Base-by-base conservation (phyloP, 768 basidiomycete genomes). In the Leucosporidium scottii region DNA sequence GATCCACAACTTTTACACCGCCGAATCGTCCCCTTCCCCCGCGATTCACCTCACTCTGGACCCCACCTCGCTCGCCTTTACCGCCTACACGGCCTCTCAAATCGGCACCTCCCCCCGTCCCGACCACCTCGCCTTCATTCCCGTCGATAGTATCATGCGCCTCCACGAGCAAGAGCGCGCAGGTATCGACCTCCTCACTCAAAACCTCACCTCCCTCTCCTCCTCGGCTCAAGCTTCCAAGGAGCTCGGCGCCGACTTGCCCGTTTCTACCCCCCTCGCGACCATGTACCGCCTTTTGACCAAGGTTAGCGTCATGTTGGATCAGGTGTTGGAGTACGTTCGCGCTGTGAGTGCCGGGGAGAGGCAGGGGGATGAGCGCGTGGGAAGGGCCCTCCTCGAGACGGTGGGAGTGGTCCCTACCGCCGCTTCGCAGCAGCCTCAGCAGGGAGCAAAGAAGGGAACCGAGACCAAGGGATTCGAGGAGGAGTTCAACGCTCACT, bases 1-100 rank as follows among this genome's bases (percentile, higher is more conserved):
- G 73, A 93, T 98, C 76, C 94, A 97, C 83, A 92, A 93, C 79
- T 96, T 96, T 81, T 98, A 96, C 79, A 86, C 90, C 50, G 87
- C 90, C 83, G 92, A 97, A 79, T 91, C 91, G 8, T 82, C 85
- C 0, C 90, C 92, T 4, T 85, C 88, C 77, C 90, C 87, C 39
- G 92, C 94, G 4, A 85, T 98, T 58, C 93, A 97, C 78, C 82
- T 98, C 63, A 87, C 92, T 7, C 81, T 98, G 48, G 90, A 94
- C 79, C 93, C 93, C 13, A 88, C 90, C 25, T 82, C 82, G 58
- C 84, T 92, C 9, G 88, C 91, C 54, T 87, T 94, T 3, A 87
- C 87, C 77, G 91, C 91, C 44, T 97, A 86, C 78, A 53, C 36
- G 73, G 91, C 91, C 76, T 88, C 91, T 62, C 91, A 91, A 6